phyloP scores from a whole-genome alignment of 768 basidiomycete species.

The Hygrocybe punicea region DNA sequence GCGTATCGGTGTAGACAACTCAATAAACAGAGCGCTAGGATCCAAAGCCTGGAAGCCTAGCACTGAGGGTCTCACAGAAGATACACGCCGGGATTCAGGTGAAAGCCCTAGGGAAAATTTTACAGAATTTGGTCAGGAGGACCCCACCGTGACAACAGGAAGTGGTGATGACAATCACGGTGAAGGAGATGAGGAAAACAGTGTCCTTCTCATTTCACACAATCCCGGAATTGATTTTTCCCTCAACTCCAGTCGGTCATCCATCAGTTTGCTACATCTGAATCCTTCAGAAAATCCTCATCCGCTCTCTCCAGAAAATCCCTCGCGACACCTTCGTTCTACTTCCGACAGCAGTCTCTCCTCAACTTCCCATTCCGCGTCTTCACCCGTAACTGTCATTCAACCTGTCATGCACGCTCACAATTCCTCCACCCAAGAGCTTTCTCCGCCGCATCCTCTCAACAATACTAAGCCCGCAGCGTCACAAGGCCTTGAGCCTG shows the following conservation, averaged over 20 bases:
- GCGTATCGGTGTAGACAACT: no score
- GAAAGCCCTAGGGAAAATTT: background rate
- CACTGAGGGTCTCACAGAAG: no score
- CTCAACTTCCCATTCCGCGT: background rate
- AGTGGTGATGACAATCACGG: background rate
- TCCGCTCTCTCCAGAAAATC: background rate
- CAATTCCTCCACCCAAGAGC: no score
- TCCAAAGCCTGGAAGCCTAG: no score
- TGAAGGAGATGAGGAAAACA: background rate
- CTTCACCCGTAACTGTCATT: no score
- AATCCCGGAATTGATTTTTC: background rate
- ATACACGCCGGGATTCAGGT: no score
- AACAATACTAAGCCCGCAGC: background rate
- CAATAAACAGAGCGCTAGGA: no score
- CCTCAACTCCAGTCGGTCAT: background rate
- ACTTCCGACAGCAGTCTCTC: background rate
- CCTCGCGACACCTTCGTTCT: background rate
- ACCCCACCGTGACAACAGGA: background rate
- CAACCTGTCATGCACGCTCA: no score
- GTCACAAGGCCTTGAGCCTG: background rate
- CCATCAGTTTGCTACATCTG: background rate
- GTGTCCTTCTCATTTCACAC: background rate
- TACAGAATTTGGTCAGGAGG: background rate
- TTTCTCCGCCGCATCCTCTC: no score
- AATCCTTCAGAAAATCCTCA: constrained; percentile 14